Base-by-base conservation (phyloP, 129 eudicot species). In the Flaveria trinervia region DNA sequence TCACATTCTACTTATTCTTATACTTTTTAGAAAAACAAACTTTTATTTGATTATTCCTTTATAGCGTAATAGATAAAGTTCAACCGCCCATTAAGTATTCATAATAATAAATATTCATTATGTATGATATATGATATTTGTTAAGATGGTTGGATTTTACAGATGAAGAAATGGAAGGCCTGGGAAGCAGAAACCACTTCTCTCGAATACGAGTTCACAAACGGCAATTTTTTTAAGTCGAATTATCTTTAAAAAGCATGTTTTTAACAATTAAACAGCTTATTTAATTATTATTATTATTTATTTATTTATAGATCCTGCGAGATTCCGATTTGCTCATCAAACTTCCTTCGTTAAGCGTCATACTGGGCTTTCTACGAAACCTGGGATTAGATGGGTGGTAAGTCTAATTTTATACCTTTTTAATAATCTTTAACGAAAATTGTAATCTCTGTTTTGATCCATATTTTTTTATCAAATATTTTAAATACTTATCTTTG, bases 141-240 rank as follows among this genome's bases (percentile, higher is more conserved):
- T 36, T 36, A 36, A 36, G 41, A 36, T 36, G 41, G 41, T 36
- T 36, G 41, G 41, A 36, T 36, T 36, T 7, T 36, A 25, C 77
- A 88, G 97, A 91, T 88, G 94, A 83, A 81, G 75, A 88, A 86
- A 77, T 91, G 97, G 97, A 83, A 91, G 85, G 41, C 80, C 6
- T 91, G 97, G 97, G 97, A 91, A 80, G 75, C 81, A 66, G 97
- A 91, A 86, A 91, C 97, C 9, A 26, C 88, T 6, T 91, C 97
- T 45, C 8, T 85, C 81, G 97, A 91, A 39, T 91, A 88, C 48
- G 86, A 86, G 77, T 91, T 81, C 78, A 79, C 85, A 44, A 88
- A 84, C 59, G 97, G 94, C 85, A 84, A 72, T 9, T 57, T 36
- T 36, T 36, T 36, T 36, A 36, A 36, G 11, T 7, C 18, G 14